phyloP scores from a whole-genome alignment of 768 basidiomycete genomes.

The Boletus sensibilis region DNA sequence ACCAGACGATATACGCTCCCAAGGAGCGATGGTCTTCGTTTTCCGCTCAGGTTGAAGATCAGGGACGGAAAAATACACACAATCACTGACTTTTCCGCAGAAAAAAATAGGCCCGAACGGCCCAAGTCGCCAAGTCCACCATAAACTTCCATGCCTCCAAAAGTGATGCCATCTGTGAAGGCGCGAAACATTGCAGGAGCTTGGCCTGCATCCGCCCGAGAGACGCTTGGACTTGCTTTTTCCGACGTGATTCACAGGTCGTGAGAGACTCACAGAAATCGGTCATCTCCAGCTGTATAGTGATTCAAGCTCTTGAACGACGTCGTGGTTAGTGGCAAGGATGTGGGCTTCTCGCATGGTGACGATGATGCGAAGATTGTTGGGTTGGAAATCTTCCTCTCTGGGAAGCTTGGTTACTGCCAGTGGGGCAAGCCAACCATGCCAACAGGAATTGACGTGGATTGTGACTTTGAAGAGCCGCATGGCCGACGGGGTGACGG shows the following conservation, averaged over 20 bases:
- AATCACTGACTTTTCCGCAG: constrained; percentile 8
- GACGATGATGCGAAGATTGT: not conserved
- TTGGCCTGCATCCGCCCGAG: not conserved
- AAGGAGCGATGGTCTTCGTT: constrained; percentile 1
- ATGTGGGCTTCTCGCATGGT: constrained; percentile 13
- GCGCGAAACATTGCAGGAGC: constrained; percentile 8
- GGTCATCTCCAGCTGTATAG: constrained; percentile 24
- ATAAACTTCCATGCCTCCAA: constrained; percentile 12
- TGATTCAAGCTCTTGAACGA: constrained; percentile 14
- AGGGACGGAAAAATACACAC: not conserved
- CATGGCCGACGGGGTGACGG: constrained; percentile 4
- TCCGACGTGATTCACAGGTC: constrained; percentile 3
- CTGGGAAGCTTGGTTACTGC: constrained; percentile 10
- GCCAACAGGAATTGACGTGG: constrained; percentile 14
- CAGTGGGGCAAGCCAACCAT: constrained; percentile 16
- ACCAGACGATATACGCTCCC: constrained; percentile 15
- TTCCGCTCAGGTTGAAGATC: not conserved
- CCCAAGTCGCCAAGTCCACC: constrained; percentile 10
- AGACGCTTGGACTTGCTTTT: constrained; percentile 13
- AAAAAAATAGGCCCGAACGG: constrained; percentile 6
- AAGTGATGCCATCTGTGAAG: not conserved
- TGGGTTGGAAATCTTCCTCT: constrained; percentile 7
- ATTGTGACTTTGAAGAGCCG: constrained; percentile 18
- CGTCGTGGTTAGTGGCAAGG: constrained; percentile 18
- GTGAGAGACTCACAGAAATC: constrained; percentile 17